Percentiles rank a stretch among this genome's conserved stretches.
phyloP scores from a whole-genome alignment of 108 stramenopile genomes.

The Skeletonema costatum region DNA sequence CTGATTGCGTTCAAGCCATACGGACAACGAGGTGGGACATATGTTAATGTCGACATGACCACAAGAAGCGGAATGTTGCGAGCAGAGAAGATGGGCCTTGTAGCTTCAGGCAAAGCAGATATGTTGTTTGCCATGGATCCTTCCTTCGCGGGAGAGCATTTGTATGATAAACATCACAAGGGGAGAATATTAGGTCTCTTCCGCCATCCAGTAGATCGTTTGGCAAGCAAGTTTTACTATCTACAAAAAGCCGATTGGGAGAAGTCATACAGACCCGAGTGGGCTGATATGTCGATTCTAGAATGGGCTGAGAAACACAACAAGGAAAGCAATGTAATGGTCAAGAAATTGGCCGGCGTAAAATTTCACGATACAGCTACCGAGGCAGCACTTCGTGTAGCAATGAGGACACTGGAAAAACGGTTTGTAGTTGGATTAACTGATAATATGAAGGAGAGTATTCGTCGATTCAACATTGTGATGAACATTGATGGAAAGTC shows the following conservation, averaged over 20 bases:
- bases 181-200: conserved; percentile 33
- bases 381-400: conserved; percentile 22
- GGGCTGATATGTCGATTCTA: conserved; percentile 46
- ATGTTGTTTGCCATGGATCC: conserved; percentile 6
- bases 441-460: conserved; percentile 48
- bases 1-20: not conserved
- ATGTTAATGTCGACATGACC: conserved; percentile 4
- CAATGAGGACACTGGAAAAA: conserved; percentile 38
- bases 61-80: not conserved
- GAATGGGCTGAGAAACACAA: conserved; percentile 44
- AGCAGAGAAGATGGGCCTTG: not conserved
- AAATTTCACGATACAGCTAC: not conserved
- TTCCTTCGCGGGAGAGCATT: not conserved
- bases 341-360: conserved; percentile 17
- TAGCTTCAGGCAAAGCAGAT: not conserved
- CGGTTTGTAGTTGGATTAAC: conserved; percentile 56
- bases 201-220: conserved; percentile 57
- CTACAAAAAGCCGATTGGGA: conserved; percentile 56
- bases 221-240: conserved; percentile 57
- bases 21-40: not conserved
- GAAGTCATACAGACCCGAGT: conserved; percentile 45
- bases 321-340: conserved; percentile 19
- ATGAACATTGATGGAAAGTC: conserved; percentile 26
- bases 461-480: conserved; percentile 47
- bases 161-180: not conserved